Evolutionary conservation across 306 rosid species (phyloP).

Genomic region (Sechiopsis laciniata): DNA sequence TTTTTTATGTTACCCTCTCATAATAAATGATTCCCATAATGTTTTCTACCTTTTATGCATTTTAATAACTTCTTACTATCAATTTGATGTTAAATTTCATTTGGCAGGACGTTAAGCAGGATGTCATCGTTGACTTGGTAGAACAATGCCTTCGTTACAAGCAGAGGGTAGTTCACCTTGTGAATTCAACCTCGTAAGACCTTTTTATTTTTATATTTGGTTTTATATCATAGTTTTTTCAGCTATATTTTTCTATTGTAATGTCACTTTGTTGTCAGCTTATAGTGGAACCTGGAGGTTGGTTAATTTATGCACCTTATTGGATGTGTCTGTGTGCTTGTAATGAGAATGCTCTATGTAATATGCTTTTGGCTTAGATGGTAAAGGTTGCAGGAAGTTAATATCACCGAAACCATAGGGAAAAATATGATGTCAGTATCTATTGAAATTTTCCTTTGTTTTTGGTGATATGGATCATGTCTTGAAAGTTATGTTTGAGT

Average conservation of each 20-base stretch:
- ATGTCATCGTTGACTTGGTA: slow-evolving; percentile 87
- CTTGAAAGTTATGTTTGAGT: neutral
- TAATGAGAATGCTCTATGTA: neutral
- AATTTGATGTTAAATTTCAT: neutral
- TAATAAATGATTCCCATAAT: neutral
- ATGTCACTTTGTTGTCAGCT: neutral
- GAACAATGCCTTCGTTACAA: slow-evolving; percentile 76
- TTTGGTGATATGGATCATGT: neutral
- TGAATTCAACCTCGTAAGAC: slow-evolving; percentile 86
- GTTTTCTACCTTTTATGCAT: neutral
- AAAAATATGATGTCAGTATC: neutral
- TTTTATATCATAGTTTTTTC: neutral
- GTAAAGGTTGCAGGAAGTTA: neutral
- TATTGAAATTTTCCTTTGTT: neutral
- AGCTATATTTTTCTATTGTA: neutral
- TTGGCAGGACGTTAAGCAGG: slow-evolving; percentile 75
- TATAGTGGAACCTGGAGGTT: neutral
- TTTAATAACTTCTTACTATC: neutral
- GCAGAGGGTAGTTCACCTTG: slow-evolving; percentile 92
- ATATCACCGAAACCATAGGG: neutral
- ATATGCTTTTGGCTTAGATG: neutral
- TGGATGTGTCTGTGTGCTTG: neutral
- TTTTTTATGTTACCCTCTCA: neutral
- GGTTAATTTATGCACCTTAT: neutral
- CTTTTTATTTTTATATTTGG: slow-evolving; percentile 14